Evolutionary conservation across 768 basidiomycete genomes (phyloP).

Genomic region (Mycena leptocephala): DNA sequence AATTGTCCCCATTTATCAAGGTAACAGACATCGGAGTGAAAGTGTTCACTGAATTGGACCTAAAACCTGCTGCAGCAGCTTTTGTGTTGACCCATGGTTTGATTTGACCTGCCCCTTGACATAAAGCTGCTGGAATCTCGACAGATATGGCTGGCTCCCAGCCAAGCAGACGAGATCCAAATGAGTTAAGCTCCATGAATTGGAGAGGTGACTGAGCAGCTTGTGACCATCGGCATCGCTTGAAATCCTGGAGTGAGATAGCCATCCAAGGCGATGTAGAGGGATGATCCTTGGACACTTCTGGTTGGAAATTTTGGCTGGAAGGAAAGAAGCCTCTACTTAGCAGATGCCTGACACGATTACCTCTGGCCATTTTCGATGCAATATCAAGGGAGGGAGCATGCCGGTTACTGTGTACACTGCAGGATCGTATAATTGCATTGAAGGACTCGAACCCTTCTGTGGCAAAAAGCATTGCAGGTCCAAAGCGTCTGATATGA

Average conservation of each 20-base stretch:
- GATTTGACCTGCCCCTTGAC: background rate
- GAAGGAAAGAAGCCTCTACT: constrained; percentile 32
- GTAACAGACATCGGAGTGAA: background rate
- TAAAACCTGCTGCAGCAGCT: background rate
- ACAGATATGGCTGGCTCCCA: background rate
- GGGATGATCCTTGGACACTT: background rate
- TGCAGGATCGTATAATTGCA: constrained; percentile 43
- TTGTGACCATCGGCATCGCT: constrained; percentile 7
- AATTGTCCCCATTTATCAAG: constrained; percentile 11
- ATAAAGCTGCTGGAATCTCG: background rate
- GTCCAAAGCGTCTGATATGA: constrained; percentile 58
- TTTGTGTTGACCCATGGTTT: background rate
- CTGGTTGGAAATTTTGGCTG: background rate
- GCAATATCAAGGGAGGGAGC: constrained; percentile 47
- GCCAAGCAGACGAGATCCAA: constrained; percentile 10
- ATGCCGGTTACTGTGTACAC: constrained; percentile 48
- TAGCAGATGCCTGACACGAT: constrained; percentile 38
- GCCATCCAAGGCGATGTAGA: background rate
- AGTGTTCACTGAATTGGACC: background rate
- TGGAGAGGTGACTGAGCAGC: background rate
- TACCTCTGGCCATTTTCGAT: constrained; percentile 31
- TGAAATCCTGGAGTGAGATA: background rate
- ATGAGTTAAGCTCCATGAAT: constrained; percentile 11
- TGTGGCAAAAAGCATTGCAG: constrained; percentile 60
- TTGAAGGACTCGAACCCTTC: constrained; percentile 62